Base-by-base conservation (phyloP, 108 stramenopile genomes). In the Cylindrotheca fusiformis region DNA sequence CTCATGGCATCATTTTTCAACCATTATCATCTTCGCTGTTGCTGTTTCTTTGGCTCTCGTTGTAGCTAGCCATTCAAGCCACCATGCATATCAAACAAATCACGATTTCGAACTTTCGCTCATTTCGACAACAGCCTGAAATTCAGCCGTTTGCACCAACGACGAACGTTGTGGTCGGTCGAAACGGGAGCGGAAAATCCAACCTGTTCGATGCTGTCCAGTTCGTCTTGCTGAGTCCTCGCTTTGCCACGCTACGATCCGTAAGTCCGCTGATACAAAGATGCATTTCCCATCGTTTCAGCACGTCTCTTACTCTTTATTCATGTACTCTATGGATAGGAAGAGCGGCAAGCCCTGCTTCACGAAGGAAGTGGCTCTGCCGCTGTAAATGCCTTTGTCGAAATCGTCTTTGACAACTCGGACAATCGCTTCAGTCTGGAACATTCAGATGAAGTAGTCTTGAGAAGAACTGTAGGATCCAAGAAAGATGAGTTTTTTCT, bases 401-500 rank as follows among this genome's bases (percentile, higher is more conserved):
- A 99, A 81, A 81, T 99, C 36, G 95, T 99, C 30, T 99, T 99
- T 73, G 99, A 99, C 83, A 99, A 99, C 71, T 82, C 88, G 17
- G 97, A 98, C 58, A 79, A 91, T 41, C 90, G 99, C 0, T 82
- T 99, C 54, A 72, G 88, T 5, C 53, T 96, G 50, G 96, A 97
- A 46, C 84, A 95, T 25, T 95, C 87, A 45, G 94, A 93, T 55
- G 91, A 98, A 79, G 97, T 99, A 19, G 92, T 96, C 30, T 67
- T 99, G 22, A 94, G 99, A 48, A 90, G 99, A 1, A 96, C 96
- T 36, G 84, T 99, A 18, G 99, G 99, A 20, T 76, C 81, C 63
- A 99, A 99, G 72, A 99, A 99, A 81, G 99, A 99, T 75, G 98
- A 99, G 76, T 98, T 98, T 81, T 99, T 99, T 78, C 78, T 99